Conservation (phyloP, 2,329 filamentous ascomycete species). For the Apiospora kogelbergensis region DNA sequence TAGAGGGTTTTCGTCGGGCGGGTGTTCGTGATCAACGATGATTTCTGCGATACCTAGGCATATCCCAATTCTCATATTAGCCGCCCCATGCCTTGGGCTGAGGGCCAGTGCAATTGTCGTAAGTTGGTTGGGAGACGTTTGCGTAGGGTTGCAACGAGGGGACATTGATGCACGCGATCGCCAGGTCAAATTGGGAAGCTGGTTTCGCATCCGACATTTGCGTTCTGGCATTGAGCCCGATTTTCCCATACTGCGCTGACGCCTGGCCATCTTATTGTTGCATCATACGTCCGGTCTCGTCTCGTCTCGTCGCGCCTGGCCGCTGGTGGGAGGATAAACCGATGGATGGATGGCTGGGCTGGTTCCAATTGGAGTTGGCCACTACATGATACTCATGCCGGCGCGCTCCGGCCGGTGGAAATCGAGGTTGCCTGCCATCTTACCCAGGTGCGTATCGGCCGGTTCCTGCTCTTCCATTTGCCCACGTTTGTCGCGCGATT, state of each 20-base stretch:
- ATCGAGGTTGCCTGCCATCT: not conserved
- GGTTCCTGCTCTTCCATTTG: not conserved
- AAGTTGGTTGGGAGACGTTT: constrained; percentile 1
- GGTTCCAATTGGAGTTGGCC: not conserved
- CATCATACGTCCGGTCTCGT: not conserved
- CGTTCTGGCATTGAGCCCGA: not conserved
- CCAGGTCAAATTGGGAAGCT: constrained; percentile 4
- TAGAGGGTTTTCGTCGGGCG: not conserved
- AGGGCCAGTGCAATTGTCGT: not conserved
- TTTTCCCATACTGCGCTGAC: not conserved
- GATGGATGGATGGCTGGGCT: not conserved
- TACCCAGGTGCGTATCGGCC: not conserved
- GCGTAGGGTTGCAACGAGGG: not conserved
- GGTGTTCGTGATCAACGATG: not conserved
- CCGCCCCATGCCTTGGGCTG: not conserved
- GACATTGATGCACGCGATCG: not conserved
- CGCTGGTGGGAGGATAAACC: not conserved
- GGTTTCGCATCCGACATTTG: not conserved
- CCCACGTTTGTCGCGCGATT: not conserved
- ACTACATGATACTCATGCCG: not conserved
- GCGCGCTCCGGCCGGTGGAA: not conserved
- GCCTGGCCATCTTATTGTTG: not conserved
- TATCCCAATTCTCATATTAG: not conserved
- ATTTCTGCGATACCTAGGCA: not conserved
- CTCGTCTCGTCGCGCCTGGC: not conserved